phyloP scores from a whole-genome alignment of 148 eudicot genomes.

The Persicaria tinctoria region DNA sequence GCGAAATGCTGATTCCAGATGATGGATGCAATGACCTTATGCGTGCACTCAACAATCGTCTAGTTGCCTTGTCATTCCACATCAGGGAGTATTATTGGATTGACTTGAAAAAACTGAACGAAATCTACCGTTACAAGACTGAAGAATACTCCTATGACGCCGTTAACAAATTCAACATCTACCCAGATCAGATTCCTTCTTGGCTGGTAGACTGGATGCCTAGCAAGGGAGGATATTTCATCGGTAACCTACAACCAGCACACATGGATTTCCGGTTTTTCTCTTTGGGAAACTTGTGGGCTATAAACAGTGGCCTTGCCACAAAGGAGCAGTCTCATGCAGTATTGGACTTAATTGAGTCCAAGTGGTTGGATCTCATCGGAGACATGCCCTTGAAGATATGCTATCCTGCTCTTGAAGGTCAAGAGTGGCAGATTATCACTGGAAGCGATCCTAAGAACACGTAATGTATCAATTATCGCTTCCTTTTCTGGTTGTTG shows the following conservation, averaged over 20 bases:
- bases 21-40: slow-evolving; percentile 49
- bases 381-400: slow-evolving; percentile 61
- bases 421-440: slow-evolving; percentile 54
- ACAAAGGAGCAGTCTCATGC: slow-evolving; percentile 48
- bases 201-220: slow-evolving; percentile 67
- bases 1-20: slow-evolving; percentile 50
- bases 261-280: slow-evolving; percentile 65
- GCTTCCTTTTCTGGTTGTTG: not conserved
- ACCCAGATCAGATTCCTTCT: slow-evolving; percentile 59
- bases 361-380: slow-evolving; percentile 51
- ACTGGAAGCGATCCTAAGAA: slow-evolving; percentile 64
- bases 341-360: slow-evolving; percentile 51
- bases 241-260: slow-evolving; percentile 58
- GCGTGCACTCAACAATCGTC: slow-evolving; percentile 48
- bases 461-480: slow-evolving; percentile 26
- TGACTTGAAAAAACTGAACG: slow-evolving; percentile 47
- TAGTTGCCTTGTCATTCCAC: slow-evolving; percentile 55
- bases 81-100: slow-evolving; percentile 57
- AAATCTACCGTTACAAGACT: slow-evolving; percentile 59
- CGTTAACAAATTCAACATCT: slow-evolving; percentile 60
- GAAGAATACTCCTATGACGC: slow-evolving; percentile 62
- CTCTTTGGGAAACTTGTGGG: slow-evolving; percentile 56
- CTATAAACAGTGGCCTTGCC: slow-evolving; percentile 49
- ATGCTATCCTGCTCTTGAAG: slow-evolving; percentile 59
- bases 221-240: slow-evolving; percentile 46